These are phyloP conservation scores for Ceratocystis smalleyi DNA, from an alignment of 2,329 filamentous ascomycete species.

Conservation along the genomic window DNA sequence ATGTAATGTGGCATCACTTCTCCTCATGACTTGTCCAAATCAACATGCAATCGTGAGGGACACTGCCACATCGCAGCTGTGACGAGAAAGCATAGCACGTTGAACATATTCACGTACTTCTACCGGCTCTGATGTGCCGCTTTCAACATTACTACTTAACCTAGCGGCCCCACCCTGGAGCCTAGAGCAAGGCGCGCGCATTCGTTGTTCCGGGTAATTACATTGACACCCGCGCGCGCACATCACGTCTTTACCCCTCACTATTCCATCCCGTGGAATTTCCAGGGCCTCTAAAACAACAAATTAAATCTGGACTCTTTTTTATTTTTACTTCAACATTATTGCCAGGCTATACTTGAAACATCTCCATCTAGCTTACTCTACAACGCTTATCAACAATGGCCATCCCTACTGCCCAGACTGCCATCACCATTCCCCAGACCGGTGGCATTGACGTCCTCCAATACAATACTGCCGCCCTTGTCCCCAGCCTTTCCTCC, in stretches of 20 bases:
- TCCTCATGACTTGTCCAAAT: not conserved
- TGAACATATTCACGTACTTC: no score
- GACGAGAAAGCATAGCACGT: no score
- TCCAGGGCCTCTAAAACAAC: not conserved
- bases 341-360: not conserved
- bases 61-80: not conserved
- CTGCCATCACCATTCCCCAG: constrained; percentile 49
- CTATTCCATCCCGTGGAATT: not conserved
- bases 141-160: not conserved
- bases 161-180: not conserved
- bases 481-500: constrained; percentile 35
- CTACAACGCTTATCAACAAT: constrained; percentile 30
- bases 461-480: constrained; percentile 36
- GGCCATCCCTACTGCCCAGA: constrained; percentile 52
- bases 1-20: not conserved
- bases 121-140: no score
- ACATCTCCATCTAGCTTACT: not conserved
- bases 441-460: constrained; percentile 55
- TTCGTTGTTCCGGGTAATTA: not conserved
- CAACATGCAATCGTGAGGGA: not conserved
- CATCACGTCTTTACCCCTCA: not conserved
- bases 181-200: not conserved
- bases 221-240: constrained; percentile 1
- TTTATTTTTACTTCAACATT: not conserved
- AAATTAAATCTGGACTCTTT: not conserved